A percentile compares a stretch with the other conserved stretches of the same genome.
These are phyloP conservation scores for Chytriomyces sp. DNA, from an alignment of 192 early-diverging fungal genomes.

Conservation along the genomic window DNA sequence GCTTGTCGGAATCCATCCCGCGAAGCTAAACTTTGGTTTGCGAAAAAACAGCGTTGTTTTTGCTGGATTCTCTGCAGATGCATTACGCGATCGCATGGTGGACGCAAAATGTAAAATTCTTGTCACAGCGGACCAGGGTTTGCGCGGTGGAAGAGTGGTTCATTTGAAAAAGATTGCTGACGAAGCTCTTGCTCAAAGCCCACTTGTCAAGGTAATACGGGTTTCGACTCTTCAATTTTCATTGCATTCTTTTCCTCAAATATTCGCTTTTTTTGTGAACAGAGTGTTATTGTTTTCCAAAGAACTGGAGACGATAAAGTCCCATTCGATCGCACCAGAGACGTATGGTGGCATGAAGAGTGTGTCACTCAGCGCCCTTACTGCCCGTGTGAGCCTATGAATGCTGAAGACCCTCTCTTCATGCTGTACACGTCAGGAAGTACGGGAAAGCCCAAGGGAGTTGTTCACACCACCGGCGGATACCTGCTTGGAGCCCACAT, in stretches of 20 bases:
- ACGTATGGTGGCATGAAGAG: slow-evolving; percentile 97
- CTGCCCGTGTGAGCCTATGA: slow-evolving; percentile 84
- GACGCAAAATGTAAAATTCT: slow-evolving; percentile 83
- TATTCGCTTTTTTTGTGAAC: not conserved
- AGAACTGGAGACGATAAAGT: slow-evolving; percentile 81
- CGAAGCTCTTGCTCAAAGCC: slow-evolving; percentile 79
- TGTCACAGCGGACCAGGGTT: slow-evolving; percentile 93
- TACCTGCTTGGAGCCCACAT: slow-evolving; percentile 89
- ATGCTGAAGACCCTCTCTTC: slow-evolving; percentile 92
- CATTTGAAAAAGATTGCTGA: slow-evolving; percentile 93
- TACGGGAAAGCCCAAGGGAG: slow-evolving; percentile 90
- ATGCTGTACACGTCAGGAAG: slow-evolving; percentile 92
- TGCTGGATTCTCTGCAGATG: slow-evolving; percentile 94
- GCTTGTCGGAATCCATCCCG: not conserved
- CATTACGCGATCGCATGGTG: slow-evolving; percentile 88
- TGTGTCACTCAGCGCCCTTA: slow-evolving; percentile 78
- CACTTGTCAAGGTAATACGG: slow-evolving; percentile 54
- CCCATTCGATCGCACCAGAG: slow-evolving; percentile 75
- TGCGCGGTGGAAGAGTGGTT: slow-evolving; percentile 87
- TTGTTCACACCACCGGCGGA: slow-evolving; percentile 92
- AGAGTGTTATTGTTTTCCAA: slow-evolving; percentile 85
- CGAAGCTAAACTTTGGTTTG: not conserved
- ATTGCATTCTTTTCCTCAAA: no score
- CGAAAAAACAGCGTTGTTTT: slow-evolving; percentile 76
- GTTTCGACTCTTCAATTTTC: no score